These are phyloP conservation scores for Ophiosphaerella korrae DNA, from an alignment of 2,329 filamentous ascomycete species.

Conservation along the genomic window DNA sequence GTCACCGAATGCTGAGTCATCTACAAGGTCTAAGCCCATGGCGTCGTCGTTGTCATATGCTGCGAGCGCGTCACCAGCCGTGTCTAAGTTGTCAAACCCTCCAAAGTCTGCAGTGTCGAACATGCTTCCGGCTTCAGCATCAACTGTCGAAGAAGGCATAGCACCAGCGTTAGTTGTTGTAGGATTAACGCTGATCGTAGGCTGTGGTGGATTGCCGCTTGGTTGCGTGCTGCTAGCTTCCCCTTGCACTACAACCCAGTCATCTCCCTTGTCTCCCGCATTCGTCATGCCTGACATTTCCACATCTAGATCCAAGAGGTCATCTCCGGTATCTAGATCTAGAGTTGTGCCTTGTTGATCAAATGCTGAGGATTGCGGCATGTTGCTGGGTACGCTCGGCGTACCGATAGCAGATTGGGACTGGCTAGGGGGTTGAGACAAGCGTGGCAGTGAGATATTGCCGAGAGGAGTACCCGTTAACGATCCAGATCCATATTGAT, in stretches of 20 bases:
- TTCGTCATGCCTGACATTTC: slow-evolving; percentile 64
- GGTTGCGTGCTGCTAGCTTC: slow-evolving; percentile 26
- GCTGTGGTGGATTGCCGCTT: slow-evolving; percentile 18
- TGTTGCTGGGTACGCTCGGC: slow-evolving; percentile 48
- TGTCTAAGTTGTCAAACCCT: slow-evolving; percentile 46
- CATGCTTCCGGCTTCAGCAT: slow-evolving; percentile 42
- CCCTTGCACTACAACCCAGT: slow-evolving; percentile 45
- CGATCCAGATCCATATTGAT: slow-evolving; percentile 69
- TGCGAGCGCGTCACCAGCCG: slow-evolving; percentile 47
- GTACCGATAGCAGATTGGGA: slow-evolving; percentile 64
- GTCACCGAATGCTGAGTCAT: slow-evolving; percentile 48
- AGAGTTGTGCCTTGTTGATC: slow-evolving; percentile 30
- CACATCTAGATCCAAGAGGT: slow-evolving; percentile 52
- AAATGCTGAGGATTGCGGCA: slow-evolving; percentile 29
- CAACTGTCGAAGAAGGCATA: slow-evolving; percentile 27
- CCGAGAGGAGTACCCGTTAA: slow-evolving; percentile 65
- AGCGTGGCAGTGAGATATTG: slow-evolving; percentile 63
- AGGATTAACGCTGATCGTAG: slow-evolving; percentile 22
- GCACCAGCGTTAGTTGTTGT: slow-evolving; percentile 19
- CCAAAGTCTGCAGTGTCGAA: slow-evolving; percentile 46
- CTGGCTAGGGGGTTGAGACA: slow-evolving; percentile 60
- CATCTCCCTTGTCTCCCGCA: slow-evolving; percentile 39
- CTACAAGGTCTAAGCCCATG: slow-evolving; percentile 45
- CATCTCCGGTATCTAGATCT: slow-evolving; percentile 32
- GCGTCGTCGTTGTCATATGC: slow-evolving; percentile 46